Base-by-base conservation (phyloP, 352 stramenopile species). In the Globisporangium splendens region DNA sequence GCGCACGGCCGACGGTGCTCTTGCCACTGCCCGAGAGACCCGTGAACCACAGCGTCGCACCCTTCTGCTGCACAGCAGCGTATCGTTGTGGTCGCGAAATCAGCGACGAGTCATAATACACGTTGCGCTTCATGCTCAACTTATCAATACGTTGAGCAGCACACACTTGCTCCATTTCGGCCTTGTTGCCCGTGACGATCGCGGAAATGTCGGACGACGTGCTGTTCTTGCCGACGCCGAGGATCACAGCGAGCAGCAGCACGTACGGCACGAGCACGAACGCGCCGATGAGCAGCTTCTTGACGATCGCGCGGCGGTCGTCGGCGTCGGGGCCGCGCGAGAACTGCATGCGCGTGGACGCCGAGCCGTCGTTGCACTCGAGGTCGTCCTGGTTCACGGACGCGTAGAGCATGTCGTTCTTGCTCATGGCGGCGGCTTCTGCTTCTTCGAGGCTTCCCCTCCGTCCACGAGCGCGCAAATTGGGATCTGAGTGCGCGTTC, bases 11-110 rank as follows among this genome's bases (percentile, higher is more conserved):
- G 56, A 99, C 97, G 6, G 97, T 99, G 47, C 91, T 98, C 77
- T 99, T 99, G 35, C 96, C 97, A 39, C 93, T 97, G n/a, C 96
- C 96, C 17, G 83, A 97, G 35, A 98, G 93, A 12, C 97, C 96
- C 7, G 96, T 99, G 81, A 99, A 98, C 96, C 97, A 99, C 1
- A 99, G 80, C 21, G 96, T 99, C 8, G 96, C 94, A 20, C 97
- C 96, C 70, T 99, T 99, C 75, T 99, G 97, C 63, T 88, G 72
- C 43, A 93, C 57, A 0, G 82, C 82, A 5, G 81, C 84, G 56
- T 88, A 91, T 0, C 84, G 76, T 64, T 89, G 70, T 41, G 77
- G 61, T 0, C 78, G 76, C 22, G 75, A 71, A 28, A 93, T 59
- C 47, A 91, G 73, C 58, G 82, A 92, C 50, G 83, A 86, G 62